These are phyloP conservation scores for Beta macrorhiza DNA, from an alignment of 179 eudicot genomes.

Conservation along the genomic window DNA sequence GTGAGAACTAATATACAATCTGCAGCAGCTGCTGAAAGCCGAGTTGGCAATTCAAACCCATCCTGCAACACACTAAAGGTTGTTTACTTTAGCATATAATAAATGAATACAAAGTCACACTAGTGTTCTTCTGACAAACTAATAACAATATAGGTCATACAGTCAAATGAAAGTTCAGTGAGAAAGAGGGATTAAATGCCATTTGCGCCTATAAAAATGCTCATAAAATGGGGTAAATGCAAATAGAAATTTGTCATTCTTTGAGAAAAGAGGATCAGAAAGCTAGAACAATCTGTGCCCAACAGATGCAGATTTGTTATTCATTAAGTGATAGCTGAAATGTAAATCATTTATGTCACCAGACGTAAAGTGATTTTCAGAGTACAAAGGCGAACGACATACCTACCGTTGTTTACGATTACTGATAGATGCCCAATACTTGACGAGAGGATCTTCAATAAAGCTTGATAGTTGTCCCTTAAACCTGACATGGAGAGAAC, in stretches of 20 bases:
- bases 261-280: background rate
- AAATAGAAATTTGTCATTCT: background rate
- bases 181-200: background rate
- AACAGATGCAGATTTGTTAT: background rate
- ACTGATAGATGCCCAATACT: slow-evolving; percentile 45
- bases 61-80: slow-evolving; percentile 60
- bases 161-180: background rate
- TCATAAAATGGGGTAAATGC: background rate
- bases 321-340: background rate
- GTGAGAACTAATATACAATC: slow-evolving; percentile 67
- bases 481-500: slow-evolving; percentile 43
- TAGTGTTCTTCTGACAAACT: background rate
- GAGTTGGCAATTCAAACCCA: slow-evolving; percentile 86
- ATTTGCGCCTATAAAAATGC: background rate
- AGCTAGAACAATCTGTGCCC: background rate
- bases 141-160: background rate
- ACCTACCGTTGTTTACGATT: slow-evolving; percentile 60
- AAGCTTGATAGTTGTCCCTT: slow-evolving; percentile 41
- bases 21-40: slow-evolving; percentile 75
- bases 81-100: slow-evolving; percentile 17
- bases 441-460: slow-evolving; percentile 52
- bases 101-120: background rate
- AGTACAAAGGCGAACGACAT: slow-evolving; percentile 9
- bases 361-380: background rate
- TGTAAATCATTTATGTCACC: background rate